phyloP scores from a whole-genome alignment of 2,329 filamentous ascomycete genomes.

The Stachybotrys elegans region DNA sequence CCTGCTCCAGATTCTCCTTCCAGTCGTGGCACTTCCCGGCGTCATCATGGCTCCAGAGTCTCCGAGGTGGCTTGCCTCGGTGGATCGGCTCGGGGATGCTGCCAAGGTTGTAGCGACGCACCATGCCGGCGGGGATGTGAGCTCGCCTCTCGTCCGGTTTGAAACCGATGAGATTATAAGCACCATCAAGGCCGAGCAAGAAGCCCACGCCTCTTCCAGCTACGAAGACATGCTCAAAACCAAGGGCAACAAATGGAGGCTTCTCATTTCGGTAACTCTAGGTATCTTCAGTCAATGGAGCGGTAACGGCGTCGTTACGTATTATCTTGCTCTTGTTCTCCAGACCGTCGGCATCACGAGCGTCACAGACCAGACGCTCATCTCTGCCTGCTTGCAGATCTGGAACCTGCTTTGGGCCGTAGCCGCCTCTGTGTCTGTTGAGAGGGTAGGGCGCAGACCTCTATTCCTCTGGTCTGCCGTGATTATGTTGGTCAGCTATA shows the following conservation, averaged over 20 bases:
- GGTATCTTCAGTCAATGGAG: not conserved
- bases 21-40: slow-evolving; percentile 11
- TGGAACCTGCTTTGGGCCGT: slow-evolving; percentile 1
- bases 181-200: not conserved
- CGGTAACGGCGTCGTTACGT: not conserved
- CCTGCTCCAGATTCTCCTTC: slow-evolving; percentile 8
- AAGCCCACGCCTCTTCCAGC: not conserved
- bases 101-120: slow-evolving; percentile 20
- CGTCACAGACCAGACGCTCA: not conserved
- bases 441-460: not conserved
- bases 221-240: not conserved
- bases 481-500: not conserved
- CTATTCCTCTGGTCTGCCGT: not conserved
- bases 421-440: not conserved
- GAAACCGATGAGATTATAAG: not conserved
- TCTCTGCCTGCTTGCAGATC: not conserved
- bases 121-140: not conserved
- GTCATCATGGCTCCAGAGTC: slow-evolving; percentile 28
- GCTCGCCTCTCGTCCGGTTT: not conserved
- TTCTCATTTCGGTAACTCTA: not conserved
- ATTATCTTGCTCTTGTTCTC: not conserved
- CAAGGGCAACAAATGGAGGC: not conserved
- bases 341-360: not conserved
- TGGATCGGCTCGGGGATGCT: slow-evolving; percentile 23
- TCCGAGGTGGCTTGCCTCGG: slow-evolving; percentile 19